These are phyloP conservation scores for Arabis hirsuta DNA, from an alignment of 345 rosid genomes.

Conservation along the genomic window DNA sequence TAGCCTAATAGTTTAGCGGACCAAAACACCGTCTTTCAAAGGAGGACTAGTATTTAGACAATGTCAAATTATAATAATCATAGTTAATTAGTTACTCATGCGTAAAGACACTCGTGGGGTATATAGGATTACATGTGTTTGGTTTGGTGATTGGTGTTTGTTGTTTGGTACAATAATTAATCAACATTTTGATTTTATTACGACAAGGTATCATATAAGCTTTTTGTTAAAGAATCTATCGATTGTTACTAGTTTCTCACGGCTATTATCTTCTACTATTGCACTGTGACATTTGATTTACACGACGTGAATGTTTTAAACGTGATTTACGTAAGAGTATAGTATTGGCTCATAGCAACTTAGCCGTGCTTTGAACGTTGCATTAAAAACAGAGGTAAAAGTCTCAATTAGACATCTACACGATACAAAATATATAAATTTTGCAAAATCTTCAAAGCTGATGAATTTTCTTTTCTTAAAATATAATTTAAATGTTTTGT, in stretches of 20 bases:
- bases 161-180: conserved; percentile 1
- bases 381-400: too few species aligned
- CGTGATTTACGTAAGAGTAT: too few species aligned
- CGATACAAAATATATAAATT: neutral
- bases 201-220: conserved; percentile 2
- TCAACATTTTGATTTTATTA: neutral
- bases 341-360: too few species aligned
- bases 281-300: too few species aligned
- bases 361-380: too few species aligned
- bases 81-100: neutral
- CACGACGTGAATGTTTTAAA: too few species aligned
- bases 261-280: too few species aligned
- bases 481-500: neutral
- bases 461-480: neutral
- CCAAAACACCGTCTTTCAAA: neutral
- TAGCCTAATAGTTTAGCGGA: neutral
- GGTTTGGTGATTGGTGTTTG: conserved; percentile 27
- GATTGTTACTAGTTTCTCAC: neutral
- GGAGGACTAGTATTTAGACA: neutral
- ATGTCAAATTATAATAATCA: neutral
- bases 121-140: conserved; percentile 9
- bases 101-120: neutral
- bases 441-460: neutral
- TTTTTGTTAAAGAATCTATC: neutral
- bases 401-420: too few species aligned